phyloP scores from a whole-genome alignment of 2,329 filamentous ascomycete genomes.

The Setomelanomma holmii region DNA sequence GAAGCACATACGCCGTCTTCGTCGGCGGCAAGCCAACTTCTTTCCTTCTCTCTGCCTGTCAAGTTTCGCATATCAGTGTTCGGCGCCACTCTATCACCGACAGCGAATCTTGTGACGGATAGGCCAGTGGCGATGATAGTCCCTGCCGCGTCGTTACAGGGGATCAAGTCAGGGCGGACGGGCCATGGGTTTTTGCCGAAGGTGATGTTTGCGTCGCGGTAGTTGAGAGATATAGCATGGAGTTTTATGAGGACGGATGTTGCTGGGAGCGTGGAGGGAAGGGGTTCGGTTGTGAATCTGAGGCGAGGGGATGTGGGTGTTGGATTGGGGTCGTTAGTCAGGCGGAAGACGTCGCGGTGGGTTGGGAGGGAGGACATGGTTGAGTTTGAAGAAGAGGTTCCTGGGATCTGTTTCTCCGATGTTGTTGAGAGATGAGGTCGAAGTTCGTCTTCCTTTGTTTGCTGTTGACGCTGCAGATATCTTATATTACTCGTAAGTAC shows the following conservation, averaged over 20 bases:
- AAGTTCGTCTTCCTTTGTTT: too few relatives aligned
- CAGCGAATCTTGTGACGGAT: background rate
- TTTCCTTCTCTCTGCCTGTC: background rate
- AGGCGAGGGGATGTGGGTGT: slow-evolving; percentile 8
- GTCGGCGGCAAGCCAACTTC: background rate
- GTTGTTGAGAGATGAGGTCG: too few relatives aligned
- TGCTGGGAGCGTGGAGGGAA: slow-evolving; percentile 3
- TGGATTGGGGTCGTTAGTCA: background rate
- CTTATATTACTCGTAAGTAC: too few relatives aligned
- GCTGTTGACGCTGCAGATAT: too few relatives aligned
- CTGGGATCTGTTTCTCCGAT: background rate
- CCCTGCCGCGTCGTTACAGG: slow-evolving; percentile 21
- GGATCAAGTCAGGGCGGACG: slow-evolving; percentile 14
- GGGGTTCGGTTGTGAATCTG: slow-evolving; percentile 5
- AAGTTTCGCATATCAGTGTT: background rate
- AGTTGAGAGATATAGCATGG: slow-evolving; percentile 26
- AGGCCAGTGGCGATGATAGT: slow-evolving; percentile 17
- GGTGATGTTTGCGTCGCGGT: slow-evolving; percentile 18
- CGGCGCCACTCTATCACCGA: background rate
- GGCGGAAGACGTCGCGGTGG: slow-evolving; percentile 8
- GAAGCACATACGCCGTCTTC: background rate
- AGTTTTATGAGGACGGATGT: slow-evolving; percentile 18
- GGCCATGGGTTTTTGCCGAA: slow-evolving; percentile 15
- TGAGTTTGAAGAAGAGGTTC: background rate
- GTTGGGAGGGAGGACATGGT: slow-evolving; percentile 3